Percentiles rank a stretch among this genome's conserved stretches.
phyloP scores from a whole-genome alignment of 331 rosid species.

The Spiraea crenata region DNA sequence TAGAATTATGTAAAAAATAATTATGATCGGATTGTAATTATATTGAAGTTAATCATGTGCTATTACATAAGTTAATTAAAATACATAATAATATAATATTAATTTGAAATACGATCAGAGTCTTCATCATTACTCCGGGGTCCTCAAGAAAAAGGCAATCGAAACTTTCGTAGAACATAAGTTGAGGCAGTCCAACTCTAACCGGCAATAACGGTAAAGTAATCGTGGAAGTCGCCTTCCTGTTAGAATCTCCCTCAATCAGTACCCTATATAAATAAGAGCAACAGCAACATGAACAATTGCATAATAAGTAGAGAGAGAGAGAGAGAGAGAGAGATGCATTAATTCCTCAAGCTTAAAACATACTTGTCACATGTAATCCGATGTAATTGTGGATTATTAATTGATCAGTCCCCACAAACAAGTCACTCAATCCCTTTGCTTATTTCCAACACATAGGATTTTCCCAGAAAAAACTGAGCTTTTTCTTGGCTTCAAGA shows the following conservation, averaged over 20 bases:
- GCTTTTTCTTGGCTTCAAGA: constrained; percentile 71
- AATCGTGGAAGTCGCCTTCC: constrained; percentile 38
- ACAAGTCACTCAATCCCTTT: constrained; percentile 55
- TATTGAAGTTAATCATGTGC: no score
- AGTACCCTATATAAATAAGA: constrained; percentile 12
- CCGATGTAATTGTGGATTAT: constrained; percentile 33
- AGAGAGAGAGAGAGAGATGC: no score
- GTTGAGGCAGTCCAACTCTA: constrained; percentile 12
- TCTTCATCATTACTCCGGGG: no score
- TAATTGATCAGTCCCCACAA: constrained; percentile 30
- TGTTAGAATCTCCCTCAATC: constrained; percentile 26
- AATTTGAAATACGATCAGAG: no score
- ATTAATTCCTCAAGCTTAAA: constrained; percentile 9
- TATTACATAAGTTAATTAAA: no score
- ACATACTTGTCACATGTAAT: not conserved
- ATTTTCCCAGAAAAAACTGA: constrained; percentile 29
- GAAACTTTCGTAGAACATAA: not conserved
- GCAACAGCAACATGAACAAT: constrained; percentile 18
- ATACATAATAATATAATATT: no score
- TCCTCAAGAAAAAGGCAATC: not conserved
- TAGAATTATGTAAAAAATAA: no score
- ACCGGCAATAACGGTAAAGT: constrained; percentile 30
- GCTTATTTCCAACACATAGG: constrained; percentile 56
- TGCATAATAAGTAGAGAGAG: constrained; percentile 9
- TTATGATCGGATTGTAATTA: no score